Percentiles rank a stretch among this genome's conserved stretches.
Conservation (phyloP, 805 yeast species). For the Schwanniomyces occidentalis region DNA sequence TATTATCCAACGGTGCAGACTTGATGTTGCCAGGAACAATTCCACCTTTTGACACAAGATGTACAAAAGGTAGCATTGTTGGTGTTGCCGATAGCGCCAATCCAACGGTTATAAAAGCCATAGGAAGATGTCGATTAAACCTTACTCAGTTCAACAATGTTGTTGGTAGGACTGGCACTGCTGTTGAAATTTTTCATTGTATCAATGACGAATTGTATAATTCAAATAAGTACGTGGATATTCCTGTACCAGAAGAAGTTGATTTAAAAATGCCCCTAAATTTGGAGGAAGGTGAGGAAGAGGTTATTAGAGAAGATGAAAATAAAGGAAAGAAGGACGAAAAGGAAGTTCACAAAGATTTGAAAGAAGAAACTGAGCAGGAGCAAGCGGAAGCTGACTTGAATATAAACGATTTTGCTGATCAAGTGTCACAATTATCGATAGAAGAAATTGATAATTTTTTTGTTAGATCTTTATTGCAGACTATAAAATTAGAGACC, state of each 20-base stretch:
- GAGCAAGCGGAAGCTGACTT: conserved; percentile 8
- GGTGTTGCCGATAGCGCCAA: conserved; percentile 63
- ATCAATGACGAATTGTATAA: conserved; percentile 63
- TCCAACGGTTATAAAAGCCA: conserved; percentile 68
- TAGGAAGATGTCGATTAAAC: conserved; percentile 62
- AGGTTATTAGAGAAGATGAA: background rate
- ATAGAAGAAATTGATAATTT: conserved; percentile 73
- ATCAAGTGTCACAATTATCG: conserved; percentile 40
- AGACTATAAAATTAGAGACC: conserved; percentile 59
- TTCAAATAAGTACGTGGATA: conserved; percentile 47
- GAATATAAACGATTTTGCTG: conserved; percentile 31
- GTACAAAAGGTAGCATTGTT: conserved; percentile 58
- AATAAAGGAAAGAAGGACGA: conserved; percentile 4
- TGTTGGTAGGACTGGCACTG: conserved; percentile 73
- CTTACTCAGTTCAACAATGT: conserved; percentile 46
- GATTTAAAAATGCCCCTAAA: conserved; percentile 40
- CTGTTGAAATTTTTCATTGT: conserved; percentile 70
- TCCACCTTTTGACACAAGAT: conserved; percentile 55
- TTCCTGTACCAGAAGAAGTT: conserved; percentile 27
- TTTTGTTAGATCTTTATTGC: conserved; percentile 68
- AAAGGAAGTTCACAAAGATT: conserved; percentile 18
- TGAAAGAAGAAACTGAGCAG: conserved; percentile 11
- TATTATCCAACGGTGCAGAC: conserved; percentile 76
- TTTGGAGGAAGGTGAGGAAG: conserved; percentile 13
- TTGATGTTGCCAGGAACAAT: conserved; percentile 74